These are phyloP conservation scores for Ogataea nonfermentans DNA, from an alignment of 805 yeast genomes.

Conservation along the genomic window DNA sequence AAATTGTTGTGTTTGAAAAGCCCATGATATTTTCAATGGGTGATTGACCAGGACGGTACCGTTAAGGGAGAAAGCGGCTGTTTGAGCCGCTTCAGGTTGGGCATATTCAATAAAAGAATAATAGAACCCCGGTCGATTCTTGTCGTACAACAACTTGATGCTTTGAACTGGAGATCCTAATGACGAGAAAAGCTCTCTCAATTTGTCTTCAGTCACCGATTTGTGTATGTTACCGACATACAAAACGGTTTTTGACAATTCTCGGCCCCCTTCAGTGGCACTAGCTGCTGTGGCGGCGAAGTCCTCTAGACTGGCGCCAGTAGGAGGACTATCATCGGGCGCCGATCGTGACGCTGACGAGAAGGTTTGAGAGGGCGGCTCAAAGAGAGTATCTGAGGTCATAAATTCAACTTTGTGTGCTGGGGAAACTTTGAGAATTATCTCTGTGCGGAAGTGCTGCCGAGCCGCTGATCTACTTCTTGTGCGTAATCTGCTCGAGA, in stretches of 20 bases:
- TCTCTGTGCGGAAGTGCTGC: background rate
- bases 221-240: slow-evolving; percentile 76
- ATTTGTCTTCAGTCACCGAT: slow-evolving; percentile 58
- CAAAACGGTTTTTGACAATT: slow-evolving; percentile 65
- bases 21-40: slow-evolving; percentile 72
- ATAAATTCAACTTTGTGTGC: slow-evolving; percentile 3
- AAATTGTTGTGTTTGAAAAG: slow-evolving; percentile 76
- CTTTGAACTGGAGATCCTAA: slow-evolving; percentile 56
- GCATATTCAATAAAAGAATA: slow-evolving; percentile 83
- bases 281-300: slow-evolving; percentile 47
- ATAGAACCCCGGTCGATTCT: slow-evolving; percentile 68
- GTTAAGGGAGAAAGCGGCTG: slow-evolving; percentile 59
- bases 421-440: slow-evolving; percentile 1
- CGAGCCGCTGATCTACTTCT: slow-evolving; percentile 4
- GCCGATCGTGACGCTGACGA: slow-evolving; percentile 4
- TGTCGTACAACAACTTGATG: slow-evolving; percentile 73
- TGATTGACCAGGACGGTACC: slow-evolving; percentile 52
- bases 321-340: slow-evolving; percentile 7
- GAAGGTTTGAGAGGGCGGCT: slow-evolving; percentile 5
- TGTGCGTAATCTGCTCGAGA: background rate
- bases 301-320: slow-evolving; percentile 8
- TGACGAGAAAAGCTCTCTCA: slow-evolving; percentile 58
- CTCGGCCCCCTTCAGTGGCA: slow-evolving; percentile 80
- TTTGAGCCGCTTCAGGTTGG: slow-evolving; percentile 53
- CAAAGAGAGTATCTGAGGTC: slow-evolving; percentile 1